These are phyloP conservation scores for Coemansia sp. DNA, from an alignment of 192 early-diverging fungal species.

Conservation along the genomic window DNA sequence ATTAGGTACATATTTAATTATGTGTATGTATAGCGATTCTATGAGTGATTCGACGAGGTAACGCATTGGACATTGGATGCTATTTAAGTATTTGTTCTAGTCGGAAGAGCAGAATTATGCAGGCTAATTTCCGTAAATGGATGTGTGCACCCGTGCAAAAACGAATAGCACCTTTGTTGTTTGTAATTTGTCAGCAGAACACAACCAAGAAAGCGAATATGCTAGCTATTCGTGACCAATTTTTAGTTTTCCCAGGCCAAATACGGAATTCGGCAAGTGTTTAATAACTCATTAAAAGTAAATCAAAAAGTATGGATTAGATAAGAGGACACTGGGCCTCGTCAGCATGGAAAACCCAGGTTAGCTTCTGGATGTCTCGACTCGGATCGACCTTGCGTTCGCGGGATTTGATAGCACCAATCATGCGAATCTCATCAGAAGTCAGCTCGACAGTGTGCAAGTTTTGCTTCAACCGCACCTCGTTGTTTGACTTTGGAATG, in stretches of 20 bases:
- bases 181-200: conserved; percentile 4
- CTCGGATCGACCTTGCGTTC: conserved; percentile 47
- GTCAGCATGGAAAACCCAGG: conserved; percentile 47
- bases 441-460: conserved; percentile 28
- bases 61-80: not conserved
- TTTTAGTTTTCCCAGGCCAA: no score
- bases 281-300: no score
- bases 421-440: conserved; percentile 38
- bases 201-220: no score
- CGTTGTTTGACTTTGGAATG: conserved; percentile 78
- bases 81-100: not conserved
- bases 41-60: not conserved
- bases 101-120: not conserved
- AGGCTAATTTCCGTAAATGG: conserved; percentile 6
- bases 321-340: conserved; percentile 47
- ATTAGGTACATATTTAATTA: not conserved
- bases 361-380: conserved; percentile 27
- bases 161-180: not conserved
- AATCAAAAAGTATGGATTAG: conserved; percentile 7
- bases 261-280: no score
- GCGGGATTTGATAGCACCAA: conserved; percentile 21
- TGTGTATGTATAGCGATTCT: not conserved
- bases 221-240: no score
- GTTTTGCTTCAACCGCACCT: conserved; percentile 61
- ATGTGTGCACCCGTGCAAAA: not conserved